phyloP scores from a whole-genome alignment of 2,329 filamentous ascomycete species.

The Epichloe gansuensis region DNA sequence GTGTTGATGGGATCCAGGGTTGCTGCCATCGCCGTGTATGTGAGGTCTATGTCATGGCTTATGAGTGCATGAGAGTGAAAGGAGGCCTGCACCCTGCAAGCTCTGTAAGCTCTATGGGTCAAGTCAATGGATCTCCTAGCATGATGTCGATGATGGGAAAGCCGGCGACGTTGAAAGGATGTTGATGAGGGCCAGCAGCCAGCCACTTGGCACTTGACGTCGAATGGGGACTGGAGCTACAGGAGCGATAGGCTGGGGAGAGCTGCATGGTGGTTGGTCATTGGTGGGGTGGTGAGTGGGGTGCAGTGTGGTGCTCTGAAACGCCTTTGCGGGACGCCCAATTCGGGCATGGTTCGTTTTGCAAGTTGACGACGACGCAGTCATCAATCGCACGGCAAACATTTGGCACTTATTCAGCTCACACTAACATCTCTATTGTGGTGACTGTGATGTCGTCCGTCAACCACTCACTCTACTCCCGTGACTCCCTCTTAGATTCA shows the following conservation, averaged over 20 bases:
- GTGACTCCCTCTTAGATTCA: no score
- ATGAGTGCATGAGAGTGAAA: not conserved
- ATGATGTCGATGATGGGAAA: not conserved
- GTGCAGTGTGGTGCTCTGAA: no score
- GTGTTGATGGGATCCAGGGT: slow-evolving; percentile 12
- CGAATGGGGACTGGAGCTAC: not conserved
- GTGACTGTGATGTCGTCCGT: no score
- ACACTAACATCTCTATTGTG: no score
- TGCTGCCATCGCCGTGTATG: slow-evolving; percentile 12
- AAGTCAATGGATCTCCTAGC: not conserved
- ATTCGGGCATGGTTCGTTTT: no score
- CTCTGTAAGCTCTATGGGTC: not conserved
- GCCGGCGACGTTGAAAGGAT: not conserved
- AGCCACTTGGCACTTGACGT: not conserved
- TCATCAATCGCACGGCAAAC: no score
- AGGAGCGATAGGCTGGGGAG: not conserved
- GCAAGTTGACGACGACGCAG: no score
- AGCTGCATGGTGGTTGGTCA: not conserved
- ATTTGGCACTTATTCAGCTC: no score
- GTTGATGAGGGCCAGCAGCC: not conserved
- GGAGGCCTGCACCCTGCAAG: not conserved
- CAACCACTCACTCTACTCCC: no score
- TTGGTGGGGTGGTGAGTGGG: no score
- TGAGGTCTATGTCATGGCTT: slow-evolving; percentile 1
- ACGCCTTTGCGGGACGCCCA: no score